These are phyloP conservation scores for Vigna unguiculata DNA, from an alignment of 306 rosid species.

Conservation along the genomic window DNA sequence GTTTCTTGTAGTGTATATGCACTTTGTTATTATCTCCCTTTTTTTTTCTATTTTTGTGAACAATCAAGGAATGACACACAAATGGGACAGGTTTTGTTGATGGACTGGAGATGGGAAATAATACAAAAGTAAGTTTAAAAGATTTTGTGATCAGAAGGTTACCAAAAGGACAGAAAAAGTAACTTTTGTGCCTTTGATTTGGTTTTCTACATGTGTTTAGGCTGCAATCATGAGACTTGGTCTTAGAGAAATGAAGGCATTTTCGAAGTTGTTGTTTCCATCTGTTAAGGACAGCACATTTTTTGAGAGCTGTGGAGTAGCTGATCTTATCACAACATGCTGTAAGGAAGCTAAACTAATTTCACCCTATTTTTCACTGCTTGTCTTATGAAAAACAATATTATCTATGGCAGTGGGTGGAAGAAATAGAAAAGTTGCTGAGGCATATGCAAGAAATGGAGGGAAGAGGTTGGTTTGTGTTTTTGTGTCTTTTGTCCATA, in stretches of 20 bases:
- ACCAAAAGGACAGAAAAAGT: not conserved
- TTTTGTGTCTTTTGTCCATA: slow-evolving; percentile 35
- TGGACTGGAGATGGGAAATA: slow-evolving; percentile 99
- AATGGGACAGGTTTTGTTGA: slow-evolving; percentile 89
- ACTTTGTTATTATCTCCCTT: slow-evolving; percentile 19
- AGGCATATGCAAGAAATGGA: slow-evolving; percentile 83
- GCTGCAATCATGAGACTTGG: slow-evolving; percentile 99
- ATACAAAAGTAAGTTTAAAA: slow-evolving; percentile 74
- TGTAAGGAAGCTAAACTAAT: slow-evolving; percentile 61
- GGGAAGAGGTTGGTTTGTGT: slow-evolving; percentile 72
- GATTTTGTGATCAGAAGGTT: slow-evolving; percentile 26
- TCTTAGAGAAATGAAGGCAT: slow-evolving; percentile 91
- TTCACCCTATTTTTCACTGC: slow-evolving; percentile 12
- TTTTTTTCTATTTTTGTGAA: slow-evolving; percentile 29
- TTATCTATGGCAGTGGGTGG: slow-evolving; percentile 83
- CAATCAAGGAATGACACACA: slow-evolving; percentile 42
- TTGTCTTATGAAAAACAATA: slow-evolving; percentile 31
- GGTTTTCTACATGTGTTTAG: slow-evolving; percentile 51
- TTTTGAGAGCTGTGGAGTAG: slow-evolving; percentile 98
- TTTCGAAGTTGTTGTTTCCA: slow-evolving; percentile 88
- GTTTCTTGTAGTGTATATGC: slow-evolving; percentile 47
- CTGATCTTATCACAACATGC: slow-evolving; percentile 98
- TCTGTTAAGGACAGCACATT: slow-evolving; percentile 92
- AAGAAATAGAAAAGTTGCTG: slow-evolving; percentile 95
- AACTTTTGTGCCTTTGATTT: slow-evolving; percentile 22